A percentile compares a stretch with the other conserved stretches of the same genome.
These are phyloP conservation scores for Trichomonas gallinae DNA, from an alignment of 208 protist species.

Conservation along the genomic window DNA sequence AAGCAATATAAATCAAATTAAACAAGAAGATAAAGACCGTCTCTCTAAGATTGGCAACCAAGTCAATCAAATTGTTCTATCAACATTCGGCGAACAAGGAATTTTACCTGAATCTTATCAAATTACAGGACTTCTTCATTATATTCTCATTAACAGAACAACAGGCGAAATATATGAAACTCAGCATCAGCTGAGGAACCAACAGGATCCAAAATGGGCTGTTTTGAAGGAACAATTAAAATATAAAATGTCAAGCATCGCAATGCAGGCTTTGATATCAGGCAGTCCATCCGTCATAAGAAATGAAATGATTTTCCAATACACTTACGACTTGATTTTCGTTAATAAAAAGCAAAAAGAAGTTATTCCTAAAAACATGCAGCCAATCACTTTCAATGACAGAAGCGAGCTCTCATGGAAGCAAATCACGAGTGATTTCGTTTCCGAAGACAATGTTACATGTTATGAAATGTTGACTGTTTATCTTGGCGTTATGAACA, in stretches of 20 bases:
- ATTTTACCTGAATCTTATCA: not conserved
- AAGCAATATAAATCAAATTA: not conserved
- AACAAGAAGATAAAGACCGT: not conserved
- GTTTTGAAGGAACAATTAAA: not conserved
- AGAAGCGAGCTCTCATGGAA: not conserved
- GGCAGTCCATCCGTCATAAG: not conserved
- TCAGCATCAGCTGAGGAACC: not conserved
- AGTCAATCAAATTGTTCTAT: not conserved
- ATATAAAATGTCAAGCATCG: not conserved
- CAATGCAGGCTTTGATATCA: not conserved
- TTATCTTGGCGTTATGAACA: not conserved
- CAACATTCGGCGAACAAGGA: not conserved
- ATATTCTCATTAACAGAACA: not conserved
- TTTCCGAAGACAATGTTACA: not conserved
- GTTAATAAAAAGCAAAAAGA: not conserved
- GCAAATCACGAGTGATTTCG: not conserved
- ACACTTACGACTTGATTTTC: not conserved
- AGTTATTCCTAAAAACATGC: not conserved
- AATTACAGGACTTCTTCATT: constrained; percentile 3
- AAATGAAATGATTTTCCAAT: not conserved
- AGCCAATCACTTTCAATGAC: not conserved
- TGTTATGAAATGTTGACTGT: not conserved
- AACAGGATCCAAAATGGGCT: not conserved
- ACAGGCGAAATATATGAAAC: not conserved
- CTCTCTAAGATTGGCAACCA: not conserved